These are phyloP conservation scores for Nicotiana knightiana DNA, from an alignment of 257 asterid genomes.

Conservation along the genomic window DNA sequence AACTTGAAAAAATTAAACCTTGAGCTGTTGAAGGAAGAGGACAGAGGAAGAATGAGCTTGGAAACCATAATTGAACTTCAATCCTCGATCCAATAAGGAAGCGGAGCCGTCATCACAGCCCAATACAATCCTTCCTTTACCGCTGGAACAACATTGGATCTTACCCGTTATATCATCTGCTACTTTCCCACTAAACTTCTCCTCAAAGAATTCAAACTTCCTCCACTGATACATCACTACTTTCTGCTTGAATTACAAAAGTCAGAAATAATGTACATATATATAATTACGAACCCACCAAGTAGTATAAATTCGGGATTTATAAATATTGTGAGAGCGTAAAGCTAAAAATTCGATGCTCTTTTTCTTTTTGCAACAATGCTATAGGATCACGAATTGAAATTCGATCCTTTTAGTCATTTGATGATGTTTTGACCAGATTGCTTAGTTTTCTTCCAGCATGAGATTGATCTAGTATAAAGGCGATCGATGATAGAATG, in stretches of 20 bases:
- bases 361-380: background rate
- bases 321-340: background rate
- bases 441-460: background rate
- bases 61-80: conserved; percentile 68
- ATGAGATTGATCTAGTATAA: background rate
- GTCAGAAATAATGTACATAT: background rate
- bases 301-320: background rate
- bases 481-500: background rate
- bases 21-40: conserved; percentile 89
- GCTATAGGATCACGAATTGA: background rate
- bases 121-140: conserved; percentile 69
- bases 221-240: conserved; percentile 82
- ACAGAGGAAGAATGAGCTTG: conserved; percentile 82
- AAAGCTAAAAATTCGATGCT: background rate
- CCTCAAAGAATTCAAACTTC: conserved; percentile 93
- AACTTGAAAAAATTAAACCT: conserved; percentile 30
- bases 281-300: background rate
- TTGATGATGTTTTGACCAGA: background rate
- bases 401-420: background rate
- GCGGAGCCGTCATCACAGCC: conserved; percentile 76
- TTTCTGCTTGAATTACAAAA: background rate
- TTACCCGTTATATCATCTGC: conserved; percentile 54
- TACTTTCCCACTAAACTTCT: conserved; percentile 48
- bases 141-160: conserved; percentile 77
- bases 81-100: conserved; percentile 70